Conservation (phyloP, 2,329 filamentous ascomycete genomes). For the Sporothrix curviconia region DNA sequence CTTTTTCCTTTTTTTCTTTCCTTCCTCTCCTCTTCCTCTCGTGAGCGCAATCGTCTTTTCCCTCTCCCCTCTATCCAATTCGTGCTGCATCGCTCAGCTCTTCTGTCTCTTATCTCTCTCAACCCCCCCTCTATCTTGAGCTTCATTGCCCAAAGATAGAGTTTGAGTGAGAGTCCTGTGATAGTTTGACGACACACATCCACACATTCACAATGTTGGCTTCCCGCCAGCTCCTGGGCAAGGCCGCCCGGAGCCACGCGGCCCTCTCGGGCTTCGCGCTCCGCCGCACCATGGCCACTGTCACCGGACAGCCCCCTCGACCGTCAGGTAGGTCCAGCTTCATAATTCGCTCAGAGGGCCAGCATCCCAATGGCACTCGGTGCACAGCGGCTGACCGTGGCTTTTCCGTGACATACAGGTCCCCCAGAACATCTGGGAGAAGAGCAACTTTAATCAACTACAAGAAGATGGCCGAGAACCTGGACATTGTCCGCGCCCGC, state of each 20-base stretch:
- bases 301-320: conserved; percentile 79
- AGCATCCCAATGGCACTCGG: not conserved
- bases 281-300: conserved; percentile 71
- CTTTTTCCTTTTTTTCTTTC: not conserved
- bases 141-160: conserved; percentile 5
- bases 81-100: conserved; percentile 9
- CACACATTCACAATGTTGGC: conserved; percentile 51
- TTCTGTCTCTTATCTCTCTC: not conserved
- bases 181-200: conserved; percentile 10
- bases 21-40: not conserved
- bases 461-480: conserved; percentile 98
- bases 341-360: not conserved
- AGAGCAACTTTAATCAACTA: conserved; percentile 98
- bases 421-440: conserved; percentile 95
- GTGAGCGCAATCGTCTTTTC: conserved; percentile 4
- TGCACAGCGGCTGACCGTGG: conserved; percentile 9
- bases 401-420: conserved; percentile 40
- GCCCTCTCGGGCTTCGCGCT: conserved; percentile 52
- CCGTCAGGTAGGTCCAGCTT: conserved; percentile 63
- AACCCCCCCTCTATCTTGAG: conserved; percentile 13
- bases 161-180: conserved; percentile 2
- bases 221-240: conserved; percentile 63
- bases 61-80: conserved; percentile 8
- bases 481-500: conserved; percentile 78
- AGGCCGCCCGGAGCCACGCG: conserved; percentile 55